phyloP scores from a whole-genome alignment of 2,329 filamentous ascomycete genomes.

The Phyllosticta ampelicida region DNA sequence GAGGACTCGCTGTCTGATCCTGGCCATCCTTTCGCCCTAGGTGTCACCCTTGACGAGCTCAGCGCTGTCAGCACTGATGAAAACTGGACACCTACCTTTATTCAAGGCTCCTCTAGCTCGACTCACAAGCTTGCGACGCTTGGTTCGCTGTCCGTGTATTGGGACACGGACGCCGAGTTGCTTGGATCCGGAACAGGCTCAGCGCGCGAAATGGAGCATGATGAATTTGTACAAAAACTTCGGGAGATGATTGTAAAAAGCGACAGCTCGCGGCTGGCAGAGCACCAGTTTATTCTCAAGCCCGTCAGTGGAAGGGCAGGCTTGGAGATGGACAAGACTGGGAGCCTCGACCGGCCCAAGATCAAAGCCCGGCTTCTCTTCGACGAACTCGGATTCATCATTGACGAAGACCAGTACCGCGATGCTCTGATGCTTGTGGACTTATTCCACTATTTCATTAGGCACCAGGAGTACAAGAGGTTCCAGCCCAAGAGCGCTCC shows the following conservation, averaged over 20 bases:
- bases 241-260: conserved; percentile 67
- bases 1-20: conserved; percentile 94
- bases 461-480: conserved; percentile 94
- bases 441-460: conserved; percentile 95
- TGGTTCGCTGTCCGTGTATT: conserved; percentile 85
- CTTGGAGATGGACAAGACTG: conserved; percentile 89
- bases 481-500: conserved; percentile 75
- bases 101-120: conserved; percentile 69
- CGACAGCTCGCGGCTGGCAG: conserved; percentile 44
- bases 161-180: conserved; percentile 87
- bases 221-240: conserved; percentile 67
- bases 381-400: conserved; percentile 93
- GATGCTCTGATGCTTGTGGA: conserved; percentile 98
- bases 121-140: conserved; percentile 93
- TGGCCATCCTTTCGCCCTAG: conserved; percentile 87
- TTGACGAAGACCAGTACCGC: conserved; percentile 95
- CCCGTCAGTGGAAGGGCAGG: conserved; percentile 93
- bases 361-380: conserved; percentile 88
- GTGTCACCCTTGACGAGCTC: conserved; percentile 87
- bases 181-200: conserved; percentile 72
- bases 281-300: conserved; percentile 89
- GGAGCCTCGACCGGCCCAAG: conserved; percentile 65
- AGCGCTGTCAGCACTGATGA: conserved; percentile 94
- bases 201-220: conserved; percentile 52
- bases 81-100: conserved; percentile 91